Evolutionary conservation across 2,329 filamentous ascomycete genomes (phyloP), one percentile per base, ranked within the genome.

Genomic region (Fusarium proliferatum): DNA sequence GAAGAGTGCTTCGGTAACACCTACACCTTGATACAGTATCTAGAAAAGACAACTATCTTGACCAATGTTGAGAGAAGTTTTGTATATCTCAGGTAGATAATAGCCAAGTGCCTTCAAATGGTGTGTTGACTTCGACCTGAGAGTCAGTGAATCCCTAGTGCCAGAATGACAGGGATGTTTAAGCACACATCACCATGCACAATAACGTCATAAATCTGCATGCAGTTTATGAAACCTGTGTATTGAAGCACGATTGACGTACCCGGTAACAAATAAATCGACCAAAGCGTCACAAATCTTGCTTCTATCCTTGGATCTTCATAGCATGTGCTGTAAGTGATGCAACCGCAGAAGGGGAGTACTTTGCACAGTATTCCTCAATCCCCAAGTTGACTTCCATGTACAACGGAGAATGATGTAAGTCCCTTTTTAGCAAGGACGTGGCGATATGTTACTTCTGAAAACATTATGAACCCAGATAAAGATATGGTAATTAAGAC

Each of bases 281-380:
- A 34, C 51, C 16, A 62, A 58, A 63, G 38, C 41, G 28, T 69
- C 67, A 62, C 30, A 56, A 61, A 64, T 34, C 62, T 65, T 65
- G 62, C 34, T 65, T 64, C 15, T 34, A 60, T 33, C 53, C 56
- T 57, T 49, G 65, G 30, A 41, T 52, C 63, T 34, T 61, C 56
- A 23, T 19, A 68, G 56, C 26, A 23, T 59, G 46, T 51, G 43
- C 19, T 59, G 23, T 28, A 21, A 42, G 71, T 74, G 67, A 73
- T 73, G 71, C 56, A 72, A 74, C 55, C 28, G 42, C 34, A 30
- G 19, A 38, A 26, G 33, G 41, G 9, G 10, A 42, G 68, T 57
- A 73, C 71, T 64, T 61, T 67, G 48, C 71, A 73, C 71, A 73
- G 71, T 73, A 73, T 74, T 41, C 36, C 41, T 11, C n/a, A 33